Base-by-base conservation (phyloP, 2,329 filamentous ascomycete species). In the Elsinoe perseae region DNA sequence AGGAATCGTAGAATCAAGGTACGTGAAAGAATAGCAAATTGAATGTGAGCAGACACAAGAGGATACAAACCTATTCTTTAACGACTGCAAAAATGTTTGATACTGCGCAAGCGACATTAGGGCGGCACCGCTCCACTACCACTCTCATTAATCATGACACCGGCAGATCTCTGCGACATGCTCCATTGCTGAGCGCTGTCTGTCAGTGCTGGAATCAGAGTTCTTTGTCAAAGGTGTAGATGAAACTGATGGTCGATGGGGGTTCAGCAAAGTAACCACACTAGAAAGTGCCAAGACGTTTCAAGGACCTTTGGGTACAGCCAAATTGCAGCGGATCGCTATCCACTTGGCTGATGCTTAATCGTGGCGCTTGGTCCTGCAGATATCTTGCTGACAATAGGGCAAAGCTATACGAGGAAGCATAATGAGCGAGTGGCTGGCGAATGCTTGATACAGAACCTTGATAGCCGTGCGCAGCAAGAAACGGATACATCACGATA, bases 201-300 rank as follows among this genome's bases (percentile, higher is more conserved):
- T 36, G 32, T 36, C 32, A 5, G 3, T 36, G 9, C 32, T 36
- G 21, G 12, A 43, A 3, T 6, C 32, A 36, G n/a, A 14, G 12
- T 36, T 14, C 3, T 36, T 36, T 36, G 32, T 36, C 32, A 5
- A 36, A 36, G n/a, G 25, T 18, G 23, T n/a, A 32, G 25, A 30
- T 30, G 25, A 50, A 32, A 50, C 25, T 50, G 44, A 50, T 30
- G 27, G 25, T 30, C 44, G 25, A 30, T 18, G 3, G 10, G 25
- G n/a, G 20, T 32, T 18, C n/a, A 25, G 43, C 20, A 32, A 8
- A 50, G n/a, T 14, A 16, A 27, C 44, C 25, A 25, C 25, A 18
- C 25, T 32, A 32, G 27, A 30, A 21, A 23, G 23, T 30, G 44
- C 44, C 44, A 50, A 50, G 44, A 30, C 28, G 44, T 50, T 50